Conservation (phyloP, 1,284 basidiomycete genomes). For the Takashimella tepidaria region DNA sequence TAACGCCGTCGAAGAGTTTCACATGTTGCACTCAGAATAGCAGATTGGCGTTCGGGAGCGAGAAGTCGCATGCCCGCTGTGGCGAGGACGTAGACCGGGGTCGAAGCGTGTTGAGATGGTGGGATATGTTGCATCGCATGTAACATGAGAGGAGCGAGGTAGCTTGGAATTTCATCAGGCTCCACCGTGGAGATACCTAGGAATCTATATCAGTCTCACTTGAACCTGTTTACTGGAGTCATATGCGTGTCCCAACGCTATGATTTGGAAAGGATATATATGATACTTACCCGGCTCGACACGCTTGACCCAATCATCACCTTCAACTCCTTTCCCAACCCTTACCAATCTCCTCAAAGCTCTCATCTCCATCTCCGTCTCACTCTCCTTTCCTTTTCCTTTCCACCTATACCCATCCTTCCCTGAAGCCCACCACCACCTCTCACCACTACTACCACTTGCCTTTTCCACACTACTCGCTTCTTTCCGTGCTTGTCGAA, state of each 20-base stretch:
- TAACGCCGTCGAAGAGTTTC: constrained; percentile 67
- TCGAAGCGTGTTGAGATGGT: constrained; percentile 70
- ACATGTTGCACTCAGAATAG: constrained; percentile 72
- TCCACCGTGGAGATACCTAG: constrained; percentile 78
- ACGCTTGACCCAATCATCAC: constrained; percentile 82
- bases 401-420: constrained; percentile 21
- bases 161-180: constrained; percentile 63
- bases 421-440: constrained; percentile 37
- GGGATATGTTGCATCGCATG: constrained; percentile 83
- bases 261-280: too few species aligned
- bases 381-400: constrained; percentile 38
- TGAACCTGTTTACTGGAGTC: not conserved
- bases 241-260: not conserved
- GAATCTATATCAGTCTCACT: not conserved
- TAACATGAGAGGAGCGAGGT: constrained; percentile 75
- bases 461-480: constrained; percentile 5
- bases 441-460: constrained; percentile 5
- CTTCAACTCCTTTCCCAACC: constrained; percentile 84
- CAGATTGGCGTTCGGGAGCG: constrained; percentile 61
- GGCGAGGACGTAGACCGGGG: constrained; percentile 89
- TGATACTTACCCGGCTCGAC: constrained; percentile 77
- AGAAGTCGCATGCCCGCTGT: constrained; percentile 97
- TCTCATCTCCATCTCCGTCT: constrained; percentile 34
- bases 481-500: constrained; percentile 19
- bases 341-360: constrained; percentile 59